Evolutionary conservation across 2,329 filamentous ascomycete species (phyloP).

Genomic region (Macrophomina tecta): DNA sequence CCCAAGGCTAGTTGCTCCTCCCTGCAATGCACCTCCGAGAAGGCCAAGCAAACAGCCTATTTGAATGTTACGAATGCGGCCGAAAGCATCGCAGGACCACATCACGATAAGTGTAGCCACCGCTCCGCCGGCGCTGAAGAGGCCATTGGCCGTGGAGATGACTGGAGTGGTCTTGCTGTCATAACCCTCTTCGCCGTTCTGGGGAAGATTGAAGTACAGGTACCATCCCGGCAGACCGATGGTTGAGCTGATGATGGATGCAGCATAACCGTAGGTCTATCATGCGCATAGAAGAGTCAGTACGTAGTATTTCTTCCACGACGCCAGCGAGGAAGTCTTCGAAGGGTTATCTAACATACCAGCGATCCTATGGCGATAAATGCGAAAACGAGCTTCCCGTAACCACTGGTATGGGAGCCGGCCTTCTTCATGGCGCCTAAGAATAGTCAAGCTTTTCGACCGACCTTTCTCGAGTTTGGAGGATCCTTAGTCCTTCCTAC

Average conservation of each 20-base stretch:
- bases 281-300: not conserved
- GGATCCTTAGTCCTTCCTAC: not conserved
- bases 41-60: constrained; percentile 52
- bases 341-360: constrained; percentile 26
- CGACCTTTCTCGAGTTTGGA: not conserved
- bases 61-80: constrained; percentile 55
- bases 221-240: constrained; percentile 62
- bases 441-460: not conserved
- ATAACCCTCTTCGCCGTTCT: constrained; percentile 52
- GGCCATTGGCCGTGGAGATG: constrained; percentile 57
- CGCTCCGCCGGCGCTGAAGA: constrained; percentile 57
- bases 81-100: constrained; percentile 55
- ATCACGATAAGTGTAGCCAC: constrained; percentile 56
- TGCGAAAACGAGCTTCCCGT: constrained; percentile 32
- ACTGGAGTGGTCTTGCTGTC: constrained; percentile 53
- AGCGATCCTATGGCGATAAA: constrained; percentile 34
- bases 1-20: constrained; percentile 47
- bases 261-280: constrained; percentile 57
- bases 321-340: no score
- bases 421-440: constrained; percentile 25
- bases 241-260: constrained; percentile 58
- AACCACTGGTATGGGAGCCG: constrained; percentile 32
- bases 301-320: not conserved
- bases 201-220: constrained; percentile 55
- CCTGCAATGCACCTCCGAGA: constrained; percentile 56